Conservation (phyloP, 176 grass and related monocot species). For the Miscanthus lutarioriparius region DNA sequence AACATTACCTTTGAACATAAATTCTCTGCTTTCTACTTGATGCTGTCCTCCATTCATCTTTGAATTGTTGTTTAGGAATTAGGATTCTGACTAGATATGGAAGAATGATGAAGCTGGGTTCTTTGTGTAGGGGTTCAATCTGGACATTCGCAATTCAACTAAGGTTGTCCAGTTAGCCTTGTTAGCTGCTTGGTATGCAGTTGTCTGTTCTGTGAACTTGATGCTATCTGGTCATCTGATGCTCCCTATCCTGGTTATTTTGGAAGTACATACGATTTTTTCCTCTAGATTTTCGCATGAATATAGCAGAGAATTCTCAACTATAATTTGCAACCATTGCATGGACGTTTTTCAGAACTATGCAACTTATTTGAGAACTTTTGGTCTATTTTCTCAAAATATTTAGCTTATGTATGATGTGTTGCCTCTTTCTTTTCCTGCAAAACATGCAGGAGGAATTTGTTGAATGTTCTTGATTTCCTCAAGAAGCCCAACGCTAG, state of each 20-base stretch:
- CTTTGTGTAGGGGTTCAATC: not conserved
- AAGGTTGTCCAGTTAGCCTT: not conserved
- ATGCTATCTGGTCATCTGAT: not conserved
- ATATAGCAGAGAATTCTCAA: not conserved
- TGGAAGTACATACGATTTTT: not conserved
- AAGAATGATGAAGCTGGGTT: not conserved
- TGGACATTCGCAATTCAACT: not conserved
- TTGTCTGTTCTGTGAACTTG: not conserved
- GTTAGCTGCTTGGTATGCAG: not conserved
- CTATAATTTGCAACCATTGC: not conserved
- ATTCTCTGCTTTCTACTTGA: not conserved
- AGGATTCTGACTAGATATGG: not conserved
- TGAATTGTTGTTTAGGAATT: not conserved
- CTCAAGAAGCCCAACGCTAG: constrained; percentile 80
- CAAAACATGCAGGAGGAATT: constrained; percentile 68
- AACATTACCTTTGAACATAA: not conserved
- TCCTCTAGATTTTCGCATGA: not conserved
- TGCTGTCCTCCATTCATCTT: not conserved
- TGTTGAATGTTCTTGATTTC: constrained; percentile 92
- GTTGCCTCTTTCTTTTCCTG: not conserved
- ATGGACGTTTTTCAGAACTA: not conserved
- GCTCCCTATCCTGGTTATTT: not conserved
- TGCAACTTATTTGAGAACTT: not conserved
- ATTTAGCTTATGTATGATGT: not conserved
- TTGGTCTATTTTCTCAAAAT: not conserved